A percentile compares a stretch with the other conserved stretches of the same genome.
These are phyloP conservation scores for Aspergillus ostianus DNA, from an alignment of 495 filamentous ascomycete genomes.

Conservation along the genomic window DNA sequence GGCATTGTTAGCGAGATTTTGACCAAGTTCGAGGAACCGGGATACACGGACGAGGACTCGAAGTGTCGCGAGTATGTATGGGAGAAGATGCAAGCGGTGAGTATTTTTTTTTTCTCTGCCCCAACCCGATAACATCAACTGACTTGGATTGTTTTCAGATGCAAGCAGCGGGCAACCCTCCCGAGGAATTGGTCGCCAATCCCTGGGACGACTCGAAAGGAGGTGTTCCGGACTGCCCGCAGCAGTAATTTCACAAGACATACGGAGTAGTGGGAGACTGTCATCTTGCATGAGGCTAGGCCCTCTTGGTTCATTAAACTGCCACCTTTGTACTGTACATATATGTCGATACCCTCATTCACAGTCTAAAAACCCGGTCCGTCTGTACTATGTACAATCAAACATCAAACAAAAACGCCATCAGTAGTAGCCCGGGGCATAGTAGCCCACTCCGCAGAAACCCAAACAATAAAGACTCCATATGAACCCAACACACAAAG, in stretches of 20 bases:
- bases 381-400: neutral
- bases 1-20: constrained; percentile 84
- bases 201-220: constrained; percentile 39
- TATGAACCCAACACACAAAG: no score
- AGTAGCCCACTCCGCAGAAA: neutral
- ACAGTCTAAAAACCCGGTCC: neutral
- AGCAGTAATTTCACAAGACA: constrained; percentile 32
- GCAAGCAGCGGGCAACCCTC: constrained; percentile 91
- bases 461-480: neutral
- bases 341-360: constrained; percentile 13
- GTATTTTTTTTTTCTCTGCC: constrained; percentile 26
- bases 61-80: constrained; percentile 89
- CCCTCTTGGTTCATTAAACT: constrained; percentile 8
- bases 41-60: constrained; percentile 76
- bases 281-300: constrained; percentile 24
- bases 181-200: constrained; percentile 84
- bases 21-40: constrained; percentile 73
- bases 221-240: constrained; percentile 39
- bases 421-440: neutral
- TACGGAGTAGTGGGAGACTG: constrained; percentile 4
- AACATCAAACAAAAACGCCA: constrained; percentile 7
- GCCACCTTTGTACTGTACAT: constrained; percentile 13
- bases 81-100: constrained; percentile 94
- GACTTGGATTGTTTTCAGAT: constrained; percentile 52
- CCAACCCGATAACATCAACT: constrained; percentile 5